Base-by-base conservation (phyloP, 805 yeast species). In the Saturnispora mendoncae region DNA sequence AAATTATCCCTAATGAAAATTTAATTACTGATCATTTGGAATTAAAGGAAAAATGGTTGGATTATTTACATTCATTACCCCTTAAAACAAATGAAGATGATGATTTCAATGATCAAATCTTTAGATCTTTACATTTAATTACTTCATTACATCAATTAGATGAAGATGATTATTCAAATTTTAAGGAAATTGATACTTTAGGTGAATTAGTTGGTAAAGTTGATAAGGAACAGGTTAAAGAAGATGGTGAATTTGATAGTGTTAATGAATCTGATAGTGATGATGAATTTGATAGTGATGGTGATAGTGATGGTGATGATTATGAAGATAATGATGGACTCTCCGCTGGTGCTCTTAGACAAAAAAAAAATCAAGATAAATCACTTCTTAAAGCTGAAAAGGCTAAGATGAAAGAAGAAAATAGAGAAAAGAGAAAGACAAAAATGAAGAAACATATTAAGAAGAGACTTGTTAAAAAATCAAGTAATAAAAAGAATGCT, bases 131-230 rank as follows among this genome's bases (percentile, higher is more conserved):
- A 39, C 86, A 84, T 60, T 63, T 84, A 51, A 85, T 84, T 25
- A 69, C 88, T 54, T 78, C 92, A 43, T 62, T 92, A 65, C 78
- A 86, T 63, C 76, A 90, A 65, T 56, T 88, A 58, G 84, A 92
- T 56, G 98, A 92, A 55, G 71, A 95, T 46, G 98, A 92, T 58
- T 85, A 84, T 51, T 79, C 76, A 36, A 80, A 82, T 52, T 83
- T 84, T 50, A 67, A 78, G 1, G 78, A 84, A 50, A 82, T 85
- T 30, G 86, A 80, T 48, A 79, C 90, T 2, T 66, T 92, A 47
- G 80, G 74, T 43, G 79, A 78, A 39, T 61, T 83, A 37, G 76
- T 76, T 28, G 74, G 42, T 6, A 56, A 36, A 30, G 15, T 50
- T 12, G 58, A 53, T 12, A 53, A 46, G 1, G 58, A 51, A 1